Evolutionary conservation across 441 rosid genomes (phyloP).

Genomic region (Eruca vesicaria): DNA sequence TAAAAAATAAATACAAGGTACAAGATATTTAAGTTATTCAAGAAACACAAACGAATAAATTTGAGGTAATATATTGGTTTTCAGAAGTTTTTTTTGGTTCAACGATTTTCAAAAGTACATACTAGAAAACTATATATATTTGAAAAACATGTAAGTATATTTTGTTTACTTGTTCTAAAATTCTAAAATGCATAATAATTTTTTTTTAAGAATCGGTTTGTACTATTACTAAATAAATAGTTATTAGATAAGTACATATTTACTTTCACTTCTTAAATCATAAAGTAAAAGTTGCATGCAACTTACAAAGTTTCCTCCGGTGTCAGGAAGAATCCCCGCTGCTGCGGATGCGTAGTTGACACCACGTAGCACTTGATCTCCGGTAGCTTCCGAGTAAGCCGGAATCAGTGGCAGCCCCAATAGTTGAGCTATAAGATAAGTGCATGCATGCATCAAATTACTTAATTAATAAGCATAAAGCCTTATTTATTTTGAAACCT

Average conservation of each 20-base stretch:
- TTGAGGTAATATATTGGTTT: background rate
- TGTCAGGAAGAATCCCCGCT: conserved; percentile 84
- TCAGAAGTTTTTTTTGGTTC: background rate
- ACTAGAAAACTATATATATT: background rate
- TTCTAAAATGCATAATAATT: background rate
- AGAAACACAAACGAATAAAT: background rate
- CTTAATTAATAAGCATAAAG: background rate
- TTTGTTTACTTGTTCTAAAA: background rate
- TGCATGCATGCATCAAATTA: conserved; percentile 34
- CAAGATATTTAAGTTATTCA: background rate
- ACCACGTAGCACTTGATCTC: conserved; percentile 71
- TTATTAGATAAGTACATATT: background rate
- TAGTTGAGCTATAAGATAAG: conserved; percentile 50
- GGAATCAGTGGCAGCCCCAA: conserved; percentile 87
- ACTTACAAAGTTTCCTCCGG: conserved; percentile 92
- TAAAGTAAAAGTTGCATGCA: background rate
- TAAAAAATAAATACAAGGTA: background rate
- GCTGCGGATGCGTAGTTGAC: conserved; percentile 97
- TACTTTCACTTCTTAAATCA: background rate
- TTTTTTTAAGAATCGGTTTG: background rate
- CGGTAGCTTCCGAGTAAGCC: conserved; percentile 68
- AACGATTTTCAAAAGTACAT: background rate
- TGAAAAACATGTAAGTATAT: background rate
- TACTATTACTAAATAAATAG: background rate
- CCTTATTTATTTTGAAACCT: background rate